Evolutionary conservation across 2,329 filamentous ascomycete species (phyloP).

Genomic region (Diaporthe destruens): DNA sequence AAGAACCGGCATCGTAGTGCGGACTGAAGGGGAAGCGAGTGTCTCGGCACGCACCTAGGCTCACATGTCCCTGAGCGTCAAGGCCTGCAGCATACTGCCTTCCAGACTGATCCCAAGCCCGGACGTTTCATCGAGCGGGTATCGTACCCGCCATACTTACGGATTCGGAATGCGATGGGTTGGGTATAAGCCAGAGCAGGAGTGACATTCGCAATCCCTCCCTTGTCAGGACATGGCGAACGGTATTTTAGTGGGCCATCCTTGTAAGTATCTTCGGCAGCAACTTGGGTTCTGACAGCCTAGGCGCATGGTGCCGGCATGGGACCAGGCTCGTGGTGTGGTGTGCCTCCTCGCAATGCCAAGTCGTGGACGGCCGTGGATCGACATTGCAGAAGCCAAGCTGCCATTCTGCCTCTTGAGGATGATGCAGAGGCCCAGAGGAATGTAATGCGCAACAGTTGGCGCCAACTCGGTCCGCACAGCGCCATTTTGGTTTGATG

Average conservation of each 20-base stretch:
- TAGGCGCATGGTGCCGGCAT: not conserved
- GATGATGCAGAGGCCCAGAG: no score
- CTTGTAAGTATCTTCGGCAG: not conserved
- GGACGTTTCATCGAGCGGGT: not conserved
- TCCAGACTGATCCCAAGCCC: no score
- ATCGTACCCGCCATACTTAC: not conserved
- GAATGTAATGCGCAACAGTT: no score
- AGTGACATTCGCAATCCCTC: not conserved
- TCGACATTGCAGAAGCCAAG: not conserved
- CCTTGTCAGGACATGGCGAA: not conserved
- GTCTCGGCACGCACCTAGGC: not conserved
- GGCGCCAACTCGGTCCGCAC: no score
- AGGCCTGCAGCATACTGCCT: not conserved
- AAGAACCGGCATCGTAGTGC: not conserved
- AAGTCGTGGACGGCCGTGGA: not conserved
- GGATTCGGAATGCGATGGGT: not conserved
- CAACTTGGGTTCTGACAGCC: not conserved
- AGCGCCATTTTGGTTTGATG: no score
- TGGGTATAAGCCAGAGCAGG: not conserved
- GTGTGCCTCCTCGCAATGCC: not conserved
- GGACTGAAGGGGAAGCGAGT: not conserved
- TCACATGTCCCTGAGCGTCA: not conserved
- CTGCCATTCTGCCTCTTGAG: not conserved
- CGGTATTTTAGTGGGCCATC: not conserved
- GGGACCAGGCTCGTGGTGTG: not conserved